Percentiles rank a stretch among this genome's conserved stretches.
Evolutionary conservation across 2,329 filamentous ascomycete species (phyloP).

Genomic region (Remersonia thermophila): DNA sequence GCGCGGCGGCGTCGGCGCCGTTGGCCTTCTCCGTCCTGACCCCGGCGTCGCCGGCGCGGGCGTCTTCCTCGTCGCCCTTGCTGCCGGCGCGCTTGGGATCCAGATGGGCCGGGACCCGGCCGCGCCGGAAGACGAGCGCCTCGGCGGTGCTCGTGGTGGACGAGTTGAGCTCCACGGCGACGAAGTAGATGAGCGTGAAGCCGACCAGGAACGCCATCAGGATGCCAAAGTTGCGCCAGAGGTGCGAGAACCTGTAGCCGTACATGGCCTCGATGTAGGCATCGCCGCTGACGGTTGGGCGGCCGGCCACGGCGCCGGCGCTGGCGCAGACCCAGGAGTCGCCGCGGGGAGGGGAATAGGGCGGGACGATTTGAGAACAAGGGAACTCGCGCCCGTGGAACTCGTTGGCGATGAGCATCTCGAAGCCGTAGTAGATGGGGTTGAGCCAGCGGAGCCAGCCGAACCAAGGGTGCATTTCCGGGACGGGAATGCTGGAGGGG

Average conservation of each 20-base stretch:
- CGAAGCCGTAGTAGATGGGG: conserved; percentile 59
- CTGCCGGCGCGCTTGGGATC: conserved; percentile 16
- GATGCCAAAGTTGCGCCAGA: conserved; percentile 60
- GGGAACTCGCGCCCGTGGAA: conserved; percentile 45
- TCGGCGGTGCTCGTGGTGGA: conserved; percentile 52
- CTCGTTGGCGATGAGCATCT: conserved; percentile 42
- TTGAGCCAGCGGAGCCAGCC: conserved; percentile 67
- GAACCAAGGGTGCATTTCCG: conserved; percentile 59
- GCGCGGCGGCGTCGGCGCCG: conserved; percentile 20
- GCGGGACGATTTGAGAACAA: conserved; percentile 40
- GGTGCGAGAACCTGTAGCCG: conserved; percentile 42
- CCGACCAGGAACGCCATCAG: conserved; percentile 50
- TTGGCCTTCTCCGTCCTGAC: not conserved
- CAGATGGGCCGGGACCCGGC: conserved; percentile 35
- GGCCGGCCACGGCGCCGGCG: conserved; percentile 42
- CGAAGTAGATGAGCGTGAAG: conserved; percentile 52
- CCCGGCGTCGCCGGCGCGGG: conserved; percentile 6
- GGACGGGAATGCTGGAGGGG: conserved; percentile 23
- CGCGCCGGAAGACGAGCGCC: conserved; percentile 53
- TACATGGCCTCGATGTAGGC: conserved; percentile 45
- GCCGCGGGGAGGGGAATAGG: conserved; percentile 31
- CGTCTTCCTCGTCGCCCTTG: conserved; percentile 18
- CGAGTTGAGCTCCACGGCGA: conserved; percentile 53
- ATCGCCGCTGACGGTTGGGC: conserved; percentile 45
- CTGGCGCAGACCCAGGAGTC: conserved; percentile 41